Conservation (phyloP, 495 filamentous ascomycete genomes). For the Xylaria cubensis region DNA sequence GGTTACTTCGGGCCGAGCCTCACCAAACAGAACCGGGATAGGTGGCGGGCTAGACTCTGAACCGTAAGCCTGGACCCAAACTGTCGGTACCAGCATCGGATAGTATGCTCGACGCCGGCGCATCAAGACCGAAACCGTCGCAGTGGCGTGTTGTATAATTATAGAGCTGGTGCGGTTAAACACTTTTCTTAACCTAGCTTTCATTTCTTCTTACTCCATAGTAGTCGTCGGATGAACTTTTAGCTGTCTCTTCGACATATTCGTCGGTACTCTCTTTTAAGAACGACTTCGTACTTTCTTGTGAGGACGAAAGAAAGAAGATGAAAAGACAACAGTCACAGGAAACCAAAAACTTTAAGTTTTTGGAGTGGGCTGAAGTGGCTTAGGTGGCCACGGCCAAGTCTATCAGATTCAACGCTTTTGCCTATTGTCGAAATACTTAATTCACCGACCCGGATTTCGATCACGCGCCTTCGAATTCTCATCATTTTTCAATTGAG, state of each 20-base stretch:
- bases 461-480: neutral
- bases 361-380: neutral
- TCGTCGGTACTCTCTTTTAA: neutral
- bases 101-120: neutral
- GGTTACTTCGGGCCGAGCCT: slow-evolving; percentile 22
- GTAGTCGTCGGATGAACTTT: neutral
- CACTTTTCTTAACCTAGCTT: neutral
- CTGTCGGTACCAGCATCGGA: neutral
- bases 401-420: neutral
- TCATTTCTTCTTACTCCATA: neutral
- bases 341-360: neutral
- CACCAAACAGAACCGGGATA: slow-evolving; percentile 1
- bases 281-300: neutral
- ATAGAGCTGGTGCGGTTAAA: neutral
- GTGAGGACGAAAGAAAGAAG: neutral
- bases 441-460: neutral
- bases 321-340: neutral
- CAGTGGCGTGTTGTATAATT: neutral
- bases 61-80: slow-evolving; percentile 1
- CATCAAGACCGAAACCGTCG: neutral
- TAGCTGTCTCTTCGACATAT: neutral
- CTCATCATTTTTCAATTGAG: neutral
- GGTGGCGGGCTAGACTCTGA: neutral
- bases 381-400: neutral
- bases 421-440: neutral